Evolutionary conservation across 1,139 yeast genomes (phyloP).

Genomic region (Cylindricascospora bacillispora): DNA sequence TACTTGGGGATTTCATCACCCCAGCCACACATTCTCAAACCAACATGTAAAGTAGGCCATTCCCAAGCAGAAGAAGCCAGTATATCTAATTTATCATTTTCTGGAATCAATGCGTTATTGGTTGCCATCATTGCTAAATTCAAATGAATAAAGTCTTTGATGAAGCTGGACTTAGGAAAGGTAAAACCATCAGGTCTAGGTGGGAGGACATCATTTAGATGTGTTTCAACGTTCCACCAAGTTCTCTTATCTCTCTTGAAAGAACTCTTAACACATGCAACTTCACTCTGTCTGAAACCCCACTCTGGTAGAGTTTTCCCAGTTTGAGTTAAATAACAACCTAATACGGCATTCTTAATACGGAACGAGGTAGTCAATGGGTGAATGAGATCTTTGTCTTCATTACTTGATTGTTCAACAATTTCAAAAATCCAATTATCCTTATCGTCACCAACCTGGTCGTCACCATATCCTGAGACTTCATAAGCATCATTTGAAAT

Average conservation of each 20-base stretch:
- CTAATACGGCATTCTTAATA: conserved; percentile 50
- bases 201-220: conserved; percentile 63
- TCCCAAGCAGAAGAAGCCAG: conserved; percentile 93
- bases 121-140: conserved; percentile 99
- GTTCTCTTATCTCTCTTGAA: conserved; percentile 82
- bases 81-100: conserved; percentile 79
- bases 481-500: conserved; percentile 56
- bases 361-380: conserved; percentile 83
- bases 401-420: conserved; percentile 61
- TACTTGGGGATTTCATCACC: conserved; percentile 66
- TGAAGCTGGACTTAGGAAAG: conserved; percentile 71
- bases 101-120: conserved; percentile 92
- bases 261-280: conserved; percentile 68
- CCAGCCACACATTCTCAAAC: conserved; percentile 96
- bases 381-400: conserved; percentile 59
- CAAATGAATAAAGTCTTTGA: conserved; percentile 82
- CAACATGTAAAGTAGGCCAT: conserved; percentile 92
- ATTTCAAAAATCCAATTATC: conserved; percentile 93
- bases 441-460: conserved; percentile 73
- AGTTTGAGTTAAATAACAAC: conserved; percentile 79
- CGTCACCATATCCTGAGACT: conserved; percentile 88
- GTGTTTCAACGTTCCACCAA: conserved; percentile 96
- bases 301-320: conserved; percentile 80
- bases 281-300: conserved; percentile 99
- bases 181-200: conserved; percentile 46